Percentiles rank a stretch among this genome's conserved stretches.
These are phyloP conservation scores for Phialocephala subalpina DNA, from an alignment of 2,329 filamentous ascomycete genomes.

Conservation along the genomic window DNA sequence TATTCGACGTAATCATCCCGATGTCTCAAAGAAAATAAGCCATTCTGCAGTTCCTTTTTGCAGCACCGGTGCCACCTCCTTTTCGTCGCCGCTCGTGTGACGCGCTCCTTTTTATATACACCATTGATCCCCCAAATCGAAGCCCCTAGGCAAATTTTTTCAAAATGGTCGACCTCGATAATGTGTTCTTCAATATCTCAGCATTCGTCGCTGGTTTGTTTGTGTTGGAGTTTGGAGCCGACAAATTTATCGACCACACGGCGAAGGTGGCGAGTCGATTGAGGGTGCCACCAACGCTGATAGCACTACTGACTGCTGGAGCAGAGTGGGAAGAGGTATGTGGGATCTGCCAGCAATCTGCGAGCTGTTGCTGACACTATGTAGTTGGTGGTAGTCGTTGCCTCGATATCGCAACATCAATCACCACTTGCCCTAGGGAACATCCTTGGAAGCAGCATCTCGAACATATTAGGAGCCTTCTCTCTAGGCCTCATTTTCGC, in stretches of 20 bases:
- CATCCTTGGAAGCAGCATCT: conserved; percentile 60
- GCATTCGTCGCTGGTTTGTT: conserved; percentile 55
- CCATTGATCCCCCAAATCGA: background rate
- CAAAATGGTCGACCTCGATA: conserved; percentile 32
- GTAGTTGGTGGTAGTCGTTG: conserved; percentile 57
- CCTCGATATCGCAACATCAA: conserved; percentile 54
- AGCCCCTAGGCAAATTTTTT: background rate
- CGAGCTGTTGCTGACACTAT: conserved; percentile 14
- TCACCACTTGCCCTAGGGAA: conserved; percentile 61
- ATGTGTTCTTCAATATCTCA: conserved; percentile 48
- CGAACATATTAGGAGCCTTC: conserved; percentile 63
- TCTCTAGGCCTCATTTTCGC: conserved; percentile 58
- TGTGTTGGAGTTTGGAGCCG: conserved; percentile 59
- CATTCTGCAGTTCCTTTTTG: background rate
- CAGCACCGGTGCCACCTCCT: conserved; percentile 7
- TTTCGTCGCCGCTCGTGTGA: background rate
- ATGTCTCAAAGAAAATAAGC: conserved; percentile 19
- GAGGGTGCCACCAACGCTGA: conserved; percentile 54
- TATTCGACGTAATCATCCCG: background rate
- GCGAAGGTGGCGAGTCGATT: conserved; percentile 54
- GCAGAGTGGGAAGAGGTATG: conserved; percentile 63
- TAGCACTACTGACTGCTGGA: conserved; percentile 60
- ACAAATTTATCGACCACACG: conserved; percentile 61
- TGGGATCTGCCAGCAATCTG: background rate
- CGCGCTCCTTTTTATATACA: conserved; percentile 1